Conservation (phyloP, 352 stramenopile genomes). For the Discostella stelligera region DNA sequence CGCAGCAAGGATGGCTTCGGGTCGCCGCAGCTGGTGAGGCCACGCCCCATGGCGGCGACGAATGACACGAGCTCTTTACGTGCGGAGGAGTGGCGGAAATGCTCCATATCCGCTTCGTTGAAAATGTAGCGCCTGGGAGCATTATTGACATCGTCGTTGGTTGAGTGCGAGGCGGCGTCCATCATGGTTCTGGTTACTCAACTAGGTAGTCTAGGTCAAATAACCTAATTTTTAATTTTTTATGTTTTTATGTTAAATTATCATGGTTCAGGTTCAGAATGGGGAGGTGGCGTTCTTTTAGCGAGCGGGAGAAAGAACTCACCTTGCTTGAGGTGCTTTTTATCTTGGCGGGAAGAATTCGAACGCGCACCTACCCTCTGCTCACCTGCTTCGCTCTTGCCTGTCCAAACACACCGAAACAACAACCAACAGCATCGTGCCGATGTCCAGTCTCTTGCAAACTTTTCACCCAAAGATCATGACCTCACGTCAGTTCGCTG, state of each 20-base stretch:
- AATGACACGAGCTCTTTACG: conserved; percentile 70
- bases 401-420: too few species aligned
- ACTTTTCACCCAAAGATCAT: background rate
- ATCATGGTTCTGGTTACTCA: too few species aligned
- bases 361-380: too few species aligned
- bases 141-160: conserved; percentile 2
- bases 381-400: too few species aligned
- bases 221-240: background rate
- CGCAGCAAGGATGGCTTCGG: conserved; percentile 3
- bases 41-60: conserved; percentile 65
- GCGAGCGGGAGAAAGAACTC: too few species aligned
- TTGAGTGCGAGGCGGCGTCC: background rate
- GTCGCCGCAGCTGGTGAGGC: conserved; percentile 36
- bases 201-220: too few species aligned
- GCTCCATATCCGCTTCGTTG: conserved; percentile 73
- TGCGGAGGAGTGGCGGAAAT: conserved; percentile 58
- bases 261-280: too few species aligned
- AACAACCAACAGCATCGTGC: too few species aligned
- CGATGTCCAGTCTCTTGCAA: too few species aligned
- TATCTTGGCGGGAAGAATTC: background rate
- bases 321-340: too few species aligned
- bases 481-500: background rate
- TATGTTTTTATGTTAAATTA: too few species aligned
- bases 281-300: too few species aligned
- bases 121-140: conserved; percentile 67